Base-by-base conservation (phyloP, 106 monocot genomes). In the Dendrobium nobile region DNA sequence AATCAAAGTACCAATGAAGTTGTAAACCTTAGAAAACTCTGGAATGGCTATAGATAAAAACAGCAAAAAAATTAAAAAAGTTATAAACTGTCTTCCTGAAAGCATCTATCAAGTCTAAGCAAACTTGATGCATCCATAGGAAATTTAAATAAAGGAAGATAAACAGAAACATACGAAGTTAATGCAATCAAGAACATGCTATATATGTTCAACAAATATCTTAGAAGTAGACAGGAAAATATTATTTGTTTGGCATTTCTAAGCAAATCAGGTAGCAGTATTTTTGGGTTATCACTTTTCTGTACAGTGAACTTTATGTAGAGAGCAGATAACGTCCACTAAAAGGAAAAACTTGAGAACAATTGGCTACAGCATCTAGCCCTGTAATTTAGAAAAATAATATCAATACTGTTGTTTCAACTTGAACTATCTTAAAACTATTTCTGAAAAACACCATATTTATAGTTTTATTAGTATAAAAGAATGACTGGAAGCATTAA, bases 21-120 rank as follows among this genome's bases (percentile, higher is more conserved):
- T 75, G 80, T 91, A 94, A n/a, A 91, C 91, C 80, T 88, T 84
- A 51, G 84, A 80, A 70, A 94, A 87, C 67, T 91, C 80, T 26
- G 89, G 85, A 17, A 80, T 73, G n/a, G 75, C 83, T 87, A 75
- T 79, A 58, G 13, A 19, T 13, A 54, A 16, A 54, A 54, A 54
- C 9, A 54, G 9, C 4, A 58, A 58, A 13, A 58, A 58, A 2
- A 81, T 75, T 27, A 73, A 8, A 77, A 67, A 51, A 20, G 59
- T 1, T 51, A 48, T 13, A 47, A 76, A 7, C n/a, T 43, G 6
- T 28, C 20, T 74, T 74, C 43, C 74, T 43, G 20, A 44, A 74
- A 9, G n/a, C 10, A 43, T 19, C 43, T 44, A 74, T n/a, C 44
- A 74, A 27, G 20, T 74, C 41, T 44, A 74, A 19, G 18, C 11